These are phyloP conservation scores for Colletotrichum camelliae DNA, from an alignment of 2,329 filamentous ascomycete species.

Conservation along the genomic window DNA sequence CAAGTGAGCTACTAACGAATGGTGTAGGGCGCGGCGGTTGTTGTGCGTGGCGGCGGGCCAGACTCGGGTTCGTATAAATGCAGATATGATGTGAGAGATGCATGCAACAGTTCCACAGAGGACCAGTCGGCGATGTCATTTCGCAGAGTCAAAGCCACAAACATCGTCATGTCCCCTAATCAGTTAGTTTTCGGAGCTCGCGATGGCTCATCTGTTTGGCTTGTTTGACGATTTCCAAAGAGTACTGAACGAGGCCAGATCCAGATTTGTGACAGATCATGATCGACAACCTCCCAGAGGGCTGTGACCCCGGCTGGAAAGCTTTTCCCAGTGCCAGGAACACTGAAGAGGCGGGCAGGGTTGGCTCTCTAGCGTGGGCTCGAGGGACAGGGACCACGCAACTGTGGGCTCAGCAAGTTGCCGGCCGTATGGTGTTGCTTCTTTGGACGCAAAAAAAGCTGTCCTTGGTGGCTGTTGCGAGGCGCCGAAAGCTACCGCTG, in stretches of 20 bases:
- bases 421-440: slow-evolving; percentile 18
- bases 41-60: background rate
- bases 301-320: background rate
- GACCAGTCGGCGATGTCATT: background rate
- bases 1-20: background rate
- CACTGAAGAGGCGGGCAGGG: background rate
- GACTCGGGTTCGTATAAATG: background rate
- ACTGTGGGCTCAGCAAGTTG: slow-evolving; percentile 10
- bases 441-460: background rate
- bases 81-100: background rate
- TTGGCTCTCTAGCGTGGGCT: background rate
- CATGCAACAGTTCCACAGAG: background rate
- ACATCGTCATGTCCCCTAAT: background rate
- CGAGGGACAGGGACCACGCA: slow-evolving; percentile 4
- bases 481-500: background rate
- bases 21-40: background rate
- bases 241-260: background rate
- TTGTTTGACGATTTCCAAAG: background rate
- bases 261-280: slow-evolving; percentile 24
- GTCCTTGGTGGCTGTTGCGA: background rate
- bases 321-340: slow-evolving; percentile 4
- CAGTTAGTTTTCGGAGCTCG: background rate
- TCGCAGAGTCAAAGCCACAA: background rate
- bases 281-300: slow-evolving; percentile 15
- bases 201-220: background rate